phyloP scores from a whole-genome alignment of 2,329 filamentous ascomycete genomes.

The Botryosphaeria dothidea region DNA sequence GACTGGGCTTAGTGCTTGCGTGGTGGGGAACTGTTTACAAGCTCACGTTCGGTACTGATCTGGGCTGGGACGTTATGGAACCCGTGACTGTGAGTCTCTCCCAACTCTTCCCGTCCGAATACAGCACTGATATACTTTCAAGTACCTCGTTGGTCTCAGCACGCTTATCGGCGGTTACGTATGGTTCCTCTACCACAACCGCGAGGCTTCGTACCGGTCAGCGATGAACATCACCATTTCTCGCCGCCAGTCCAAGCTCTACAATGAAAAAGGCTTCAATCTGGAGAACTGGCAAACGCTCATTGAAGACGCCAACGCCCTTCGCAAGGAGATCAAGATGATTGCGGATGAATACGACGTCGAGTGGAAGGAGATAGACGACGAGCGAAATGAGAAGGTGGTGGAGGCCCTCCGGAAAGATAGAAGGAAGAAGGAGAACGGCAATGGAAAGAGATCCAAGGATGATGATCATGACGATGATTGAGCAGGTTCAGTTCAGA shows the following conservation, averaged over 20 bases:
- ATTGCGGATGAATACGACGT: slow-evolving; percentile 87
- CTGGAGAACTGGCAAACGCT: slow-evolving; percentile 73
- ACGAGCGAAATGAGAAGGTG: slow-evolving; percentile 67
- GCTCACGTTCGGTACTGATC: slow-evolving; percentile 67
- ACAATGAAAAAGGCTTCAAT: slow-evolving; percentile 75
- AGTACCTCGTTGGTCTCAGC: slow-evolving; percentile 79
- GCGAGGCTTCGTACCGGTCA: slow-evolving; percentile 82
- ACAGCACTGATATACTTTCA: not conserved
- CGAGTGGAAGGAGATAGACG: slow-evolving; percentile 78
- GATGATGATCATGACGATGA: not conserved
- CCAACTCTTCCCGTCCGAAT: not conserved
- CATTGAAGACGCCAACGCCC: slow-evolving; percentile 75
- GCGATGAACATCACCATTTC: slow-evolving; percentile 87
- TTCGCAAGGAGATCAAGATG: slow-evolving; percentile 76
- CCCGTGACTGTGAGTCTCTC: slow-evolving; percentile 65
- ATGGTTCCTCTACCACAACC: slow-evolving; percentile 92
- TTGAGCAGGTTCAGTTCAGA: not conserved
- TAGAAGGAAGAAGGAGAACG: slow-evolving; percentile 37
- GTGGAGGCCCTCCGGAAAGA: slow-evolving; percentile 55
- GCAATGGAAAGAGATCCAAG: slow-evolving; percentile 16
- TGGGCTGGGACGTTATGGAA: slow-evolving; percentile 90
- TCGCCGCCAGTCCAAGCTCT: slow-evolving; percentile 73
- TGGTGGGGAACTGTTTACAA: slow-evolving; percentile 85
- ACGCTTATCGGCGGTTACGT: slow-evolving; percentile 88
- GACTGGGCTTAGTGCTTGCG: slow-evolving; percentile 69